Evolutionary conservation across 805 yeast species (phyloP).

Genomic region (Pichia deserticola): DNA sequence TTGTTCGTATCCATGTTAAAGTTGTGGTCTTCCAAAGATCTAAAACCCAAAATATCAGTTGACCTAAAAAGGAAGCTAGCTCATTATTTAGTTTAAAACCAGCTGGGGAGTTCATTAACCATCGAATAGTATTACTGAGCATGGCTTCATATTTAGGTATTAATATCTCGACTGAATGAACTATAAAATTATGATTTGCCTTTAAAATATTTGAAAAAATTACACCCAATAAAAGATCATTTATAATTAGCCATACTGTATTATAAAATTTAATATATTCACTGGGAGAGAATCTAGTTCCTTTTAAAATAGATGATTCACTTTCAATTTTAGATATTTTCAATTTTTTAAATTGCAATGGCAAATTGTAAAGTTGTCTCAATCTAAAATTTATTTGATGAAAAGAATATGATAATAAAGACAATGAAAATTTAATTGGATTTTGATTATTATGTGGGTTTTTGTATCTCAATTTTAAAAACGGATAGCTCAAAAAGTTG

Average conservation of each 20-base stretch:
- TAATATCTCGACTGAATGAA: constrained; percentile 6
- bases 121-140: constrained; percentile 39
- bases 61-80: constrained; percentile 78
- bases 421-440: constrained; percentile 5
- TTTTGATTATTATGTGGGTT: background rate
- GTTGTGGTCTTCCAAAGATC: constrained; percentile 46
- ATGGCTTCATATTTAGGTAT: constrained; percentile 28
- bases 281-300: constrained; percentile 34
- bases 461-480: constrained; percentile 3
- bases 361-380: constrained; percentile 70
- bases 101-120: constrained; percentile 87
- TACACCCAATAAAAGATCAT: constrained; percentile 74
- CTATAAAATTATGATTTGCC: constrained; percentile 13
- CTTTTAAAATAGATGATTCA: constrained; percentile 33
- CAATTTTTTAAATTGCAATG: constrained; percentile 64
- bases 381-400: constrained; percentile 74
- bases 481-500: constrained; percentile 12
- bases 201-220: constrained; percentile 42
- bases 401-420: constrained; percentile 33
- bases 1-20: constrained; percentile 9
- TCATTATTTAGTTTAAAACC: constrained; percentile 90
- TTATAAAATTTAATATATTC: constrained; percentile 77
- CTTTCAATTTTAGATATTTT: constrained; percentile 31
- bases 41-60: constrained; percentile 77
- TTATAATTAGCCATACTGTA: constrained; percentile 77